Evolutionary conservation across 192 early-diverging fungal genomes (phyloP), one percentile per base, ranked within the genome.

Genomic region (Coemansia sp.): DNA sequence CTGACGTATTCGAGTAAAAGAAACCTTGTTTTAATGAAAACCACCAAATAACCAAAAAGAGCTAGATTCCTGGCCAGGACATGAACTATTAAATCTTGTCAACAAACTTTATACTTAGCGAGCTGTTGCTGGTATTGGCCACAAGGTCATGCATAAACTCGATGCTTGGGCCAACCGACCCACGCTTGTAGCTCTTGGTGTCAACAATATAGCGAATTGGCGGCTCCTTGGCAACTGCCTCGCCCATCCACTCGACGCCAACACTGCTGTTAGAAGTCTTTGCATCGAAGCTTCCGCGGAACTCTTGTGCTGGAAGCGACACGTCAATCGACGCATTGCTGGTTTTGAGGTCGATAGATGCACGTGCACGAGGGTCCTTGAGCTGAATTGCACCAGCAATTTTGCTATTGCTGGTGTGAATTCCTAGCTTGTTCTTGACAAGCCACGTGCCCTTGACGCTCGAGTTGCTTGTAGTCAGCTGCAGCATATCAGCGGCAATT

Each of bases 361-460:
- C 24, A 25, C 29, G 53, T 8, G 19, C 23, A 25, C 14, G 53
- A 15, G 53, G 19, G 15, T 55, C 53, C 29, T 55, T 55, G 27
- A 55, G 29, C 53, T 55, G 24, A 15, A 55, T 14, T 35, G 49
- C 22, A 1, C 52, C 69, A 32, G 32, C 21, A 37, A 76, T 71
- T 15, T 47, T 64, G 39, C 65, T 55, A 35, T 70, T 76, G 1
- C 68, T 54, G 1, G 74, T 71, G 9, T 10, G 43, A 0, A 76
- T 37, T 3, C 32, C 43, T 14, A 55, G 53, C 27, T 55, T 55
- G 23, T 55, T 29, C n/a, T 55, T 55, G 27, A 55, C 27, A 55
- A 55, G n/a, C 53, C 53, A 55, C 15, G 24, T 29, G 10, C 53
- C 53, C 53, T 55, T 55, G 2, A 55, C 7, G 27, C 15, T 19